Percentiles rank a stretch among this genome's conserved stretches.
These are phyloP conservation scores for Apodospora peruviana DNA, from an alignment of 495 filamentous ascomycete species.

Conservation along the genomic window DNA sequence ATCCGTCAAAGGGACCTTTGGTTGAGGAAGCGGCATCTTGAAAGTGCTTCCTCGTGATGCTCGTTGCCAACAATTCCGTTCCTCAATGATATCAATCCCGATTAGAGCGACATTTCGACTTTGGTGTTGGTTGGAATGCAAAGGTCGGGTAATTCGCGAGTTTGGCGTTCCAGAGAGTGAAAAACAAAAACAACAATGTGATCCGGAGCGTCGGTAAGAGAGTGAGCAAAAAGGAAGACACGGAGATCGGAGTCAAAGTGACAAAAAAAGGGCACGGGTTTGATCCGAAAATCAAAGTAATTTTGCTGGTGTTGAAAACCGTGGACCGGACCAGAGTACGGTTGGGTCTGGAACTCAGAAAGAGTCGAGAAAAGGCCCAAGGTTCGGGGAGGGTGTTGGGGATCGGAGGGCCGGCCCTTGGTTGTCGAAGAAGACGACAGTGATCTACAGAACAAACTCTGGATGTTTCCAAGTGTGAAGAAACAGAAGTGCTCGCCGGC, in stretches of 20 bases:
- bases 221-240: neutral
- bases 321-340: neutral
- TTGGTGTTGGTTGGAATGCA: neutral
- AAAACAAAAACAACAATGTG: neutral
- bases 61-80: too few species aligned
- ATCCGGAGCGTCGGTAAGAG: neutral
- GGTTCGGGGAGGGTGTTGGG: slow-evolving; percentile 10
- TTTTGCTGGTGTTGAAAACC: neutral
- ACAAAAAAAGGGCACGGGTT: neutral
- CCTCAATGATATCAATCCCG: too few species aligned
- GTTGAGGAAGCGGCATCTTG: slow-evolving; percentile 60
- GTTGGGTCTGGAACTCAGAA: neutral
- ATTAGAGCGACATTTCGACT: slow-evolving; percentile 24
- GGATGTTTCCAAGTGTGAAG: slow-evolving; percentile 19
- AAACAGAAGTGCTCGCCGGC: slow-evolving; percentile 12
- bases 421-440: slow-evolving; percentile 4
- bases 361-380: neutral
- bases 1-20: slow-evolving; percentile 59
- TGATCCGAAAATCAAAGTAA: neutral
- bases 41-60: slow-evolving; percentile 6
- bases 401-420: slow-evolving; percentile 30
- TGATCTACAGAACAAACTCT: slow-evolving; percentile 28
- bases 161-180: neutral
- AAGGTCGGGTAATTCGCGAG: neutral
- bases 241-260: neutral